A percentile compares a stretch with the other conserved stretches of the same genome.
Evolutionary conservation across 176 grass and related monocot species (phyloP).

Genomic region (Aegilops bicornis): DNA sequence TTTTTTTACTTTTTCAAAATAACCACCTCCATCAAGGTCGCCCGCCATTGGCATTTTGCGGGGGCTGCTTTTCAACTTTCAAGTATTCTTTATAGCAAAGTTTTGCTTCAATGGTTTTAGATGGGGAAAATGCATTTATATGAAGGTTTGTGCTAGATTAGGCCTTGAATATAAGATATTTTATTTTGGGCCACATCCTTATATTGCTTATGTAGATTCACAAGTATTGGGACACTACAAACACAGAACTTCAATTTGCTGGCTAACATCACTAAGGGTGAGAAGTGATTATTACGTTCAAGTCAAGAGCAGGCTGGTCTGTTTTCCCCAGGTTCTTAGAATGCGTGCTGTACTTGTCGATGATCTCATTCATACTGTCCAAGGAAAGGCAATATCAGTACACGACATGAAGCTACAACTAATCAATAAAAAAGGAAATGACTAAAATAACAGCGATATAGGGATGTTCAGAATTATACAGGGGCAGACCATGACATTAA

Average conservation of each 20-base stretch:
- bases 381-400: conserved; percentile 40
- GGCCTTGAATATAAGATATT: conserved; percentile 14
- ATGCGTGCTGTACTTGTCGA: conserved; percentile 70
- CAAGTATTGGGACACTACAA: not conserved
- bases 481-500: not conserved
- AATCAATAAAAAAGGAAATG: conserved; percentile 1
- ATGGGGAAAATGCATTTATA: not conserved
- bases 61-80: not conserved
- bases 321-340: conserved; percentile 73
- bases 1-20: too few relatives aligned
- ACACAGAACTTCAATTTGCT: not conserved
- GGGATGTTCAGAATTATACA: not conserved
- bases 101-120: not conserved
- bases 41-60: too few relatives aligned
- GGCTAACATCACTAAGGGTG: conserved; percentile 13
- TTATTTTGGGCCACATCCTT: not conserved
- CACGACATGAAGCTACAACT: conserved; percentile 10
- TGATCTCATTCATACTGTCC: conserved; percentile 78
- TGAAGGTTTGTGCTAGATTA: not conserved
- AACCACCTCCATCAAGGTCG: too few relatives aligned
- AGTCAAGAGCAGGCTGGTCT: conserved; percentile 60
- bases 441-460: not conserved
- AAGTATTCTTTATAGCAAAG: not conserved
- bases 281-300: conserved; percentile 62
- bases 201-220: not conserved